phyloP scores from a whole-genome alignment of 2,329 filamentous ascomycete genomes.

The Dothistroma pini region DNA sequence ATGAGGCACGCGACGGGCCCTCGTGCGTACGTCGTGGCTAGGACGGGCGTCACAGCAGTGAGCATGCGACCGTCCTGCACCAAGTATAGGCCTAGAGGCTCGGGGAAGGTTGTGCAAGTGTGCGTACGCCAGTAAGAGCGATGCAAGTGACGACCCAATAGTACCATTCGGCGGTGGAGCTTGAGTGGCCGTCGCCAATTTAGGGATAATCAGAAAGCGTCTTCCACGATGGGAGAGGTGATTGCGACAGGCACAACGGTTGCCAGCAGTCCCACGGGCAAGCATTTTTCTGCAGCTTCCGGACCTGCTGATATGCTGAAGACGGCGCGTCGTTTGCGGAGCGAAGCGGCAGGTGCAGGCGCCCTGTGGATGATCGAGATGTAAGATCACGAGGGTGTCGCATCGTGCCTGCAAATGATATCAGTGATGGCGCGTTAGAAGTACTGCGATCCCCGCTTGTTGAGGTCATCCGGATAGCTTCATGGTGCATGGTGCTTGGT shows the following conservation, averaged over 20 bases:
- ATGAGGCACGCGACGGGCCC: conserved; percentile 9
- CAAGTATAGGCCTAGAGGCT: neutral
- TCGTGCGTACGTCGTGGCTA: neutral
- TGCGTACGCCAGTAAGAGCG: neutral
- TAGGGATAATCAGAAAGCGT: neutral
- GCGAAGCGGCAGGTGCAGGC: neutral
- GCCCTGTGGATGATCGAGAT: no score
- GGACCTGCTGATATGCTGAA: neutral
- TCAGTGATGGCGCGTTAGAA: neutral
- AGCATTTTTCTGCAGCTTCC: neutral
- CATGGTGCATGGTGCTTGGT: neutral
- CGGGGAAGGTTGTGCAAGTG: neutral
- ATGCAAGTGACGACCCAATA: neutral
- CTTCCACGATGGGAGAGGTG: neutral
- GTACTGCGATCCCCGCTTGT: neutral
- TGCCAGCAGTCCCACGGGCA: neutral
- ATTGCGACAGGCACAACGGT: neutral
- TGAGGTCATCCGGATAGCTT: neutral
- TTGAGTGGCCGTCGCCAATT: conserved; percentile 1
- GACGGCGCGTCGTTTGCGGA: neutral
- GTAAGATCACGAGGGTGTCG: no score
- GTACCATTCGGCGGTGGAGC: neutral
- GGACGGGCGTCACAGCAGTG: neutral
- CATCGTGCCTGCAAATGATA: no score
- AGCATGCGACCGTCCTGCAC: neutral